Evolutionary conservation across 805 yeast genomes (phyloP).

Genomic region (Yarrowia sp.): DNA sequence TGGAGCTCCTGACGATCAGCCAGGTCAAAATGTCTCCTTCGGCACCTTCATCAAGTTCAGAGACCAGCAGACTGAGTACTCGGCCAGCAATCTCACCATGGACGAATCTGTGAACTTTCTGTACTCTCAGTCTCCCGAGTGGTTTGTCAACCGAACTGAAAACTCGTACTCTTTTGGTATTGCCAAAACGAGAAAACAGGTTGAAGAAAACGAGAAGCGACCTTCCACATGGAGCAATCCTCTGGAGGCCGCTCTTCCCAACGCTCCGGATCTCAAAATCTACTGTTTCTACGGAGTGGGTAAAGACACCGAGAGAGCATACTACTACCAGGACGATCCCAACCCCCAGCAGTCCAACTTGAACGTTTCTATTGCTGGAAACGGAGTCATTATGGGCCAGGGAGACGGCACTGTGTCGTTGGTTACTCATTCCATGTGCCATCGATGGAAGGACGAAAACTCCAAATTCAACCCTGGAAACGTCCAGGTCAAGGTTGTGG

Average conservation of each 20-base stretch:
- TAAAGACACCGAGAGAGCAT: constrained; percentile 92
- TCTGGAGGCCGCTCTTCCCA: constrained; percentile 82
- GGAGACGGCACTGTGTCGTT: constrained; percentile 96
- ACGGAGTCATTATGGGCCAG: constrained; percentile 76
- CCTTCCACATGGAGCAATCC: constrained; percentile 93
- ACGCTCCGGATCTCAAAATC: constrained; percentile 88
- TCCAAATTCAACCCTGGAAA: constrained; percentile 76
- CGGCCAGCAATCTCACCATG: constrained; percentile 58
- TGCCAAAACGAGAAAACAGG: constrained; percentile 57
- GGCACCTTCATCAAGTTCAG: constrained; percentile 74
- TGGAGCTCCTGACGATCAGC: constrained; percentile 67
- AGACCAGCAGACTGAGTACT: constrained; percentile 44
- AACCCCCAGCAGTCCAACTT: constrained; percentile 52
- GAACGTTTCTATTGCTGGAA: constrained; percentile 68
- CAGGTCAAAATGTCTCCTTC: constrained; percentile 43
- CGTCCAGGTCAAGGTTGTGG: constrained; percentile 72
- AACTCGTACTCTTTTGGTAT: constrained; percentile 78
- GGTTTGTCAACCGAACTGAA: constrained; percentile 64
- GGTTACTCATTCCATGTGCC: constrained; percentile 84
- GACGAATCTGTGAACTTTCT: constrained; percentile 64
- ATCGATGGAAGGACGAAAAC: constrained; percentile 71
- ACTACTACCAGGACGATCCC: constrained; percentile 70
- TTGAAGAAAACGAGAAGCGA: constrained; percentile 60
- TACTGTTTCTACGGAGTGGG: constrained; percentile 96
- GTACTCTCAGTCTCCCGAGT: constrained; percentile 62